Base-by-base conservation (phyloP, 139 green algal genomes). In the Volvox reticuliferus region DNA sequence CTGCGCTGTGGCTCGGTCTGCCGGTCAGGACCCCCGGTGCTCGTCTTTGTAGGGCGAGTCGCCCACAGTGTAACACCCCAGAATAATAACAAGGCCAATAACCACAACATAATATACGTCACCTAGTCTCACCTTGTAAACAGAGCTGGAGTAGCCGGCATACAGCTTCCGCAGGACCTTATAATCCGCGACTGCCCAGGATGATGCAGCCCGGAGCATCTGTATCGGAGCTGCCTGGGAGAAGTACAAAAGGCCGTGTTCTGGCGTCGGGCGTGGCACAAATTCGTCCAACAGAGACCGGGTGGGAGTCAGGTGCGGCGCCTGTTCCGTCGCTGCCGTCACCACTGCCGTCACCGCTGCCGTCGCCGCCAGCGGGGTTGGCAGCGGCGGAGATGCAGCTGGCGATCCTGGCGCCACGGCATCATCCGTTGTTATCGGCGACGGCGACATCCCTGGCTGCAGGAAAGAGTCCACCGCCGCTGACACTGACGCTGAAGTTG, bases 121-220 rank as follows among this genome's bases (percentile, higher is more conserved):
- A 26, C 35, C 26, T 30, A 63, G 37, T 18, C 82, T 5, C 35
- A 76, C 82, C 82, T 81, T 80, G 83, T 89, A 89, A 21, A 89
- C 83, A 44, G 28, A 65, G 68, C 36, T 71, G 12, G 83, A 63
- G 68, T 89, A 89, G 26, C 83, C 83, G 5, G 83, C 83, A 50
- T 89, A 89, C 65, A 89, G 68, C 83, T 89, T 89, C 26, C 83
- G 65, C 12, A 89, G 36, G 2, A 89, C 36, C 26, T 81, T 81
- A 37, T 69, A 89, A 35, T 89, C 83, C 9, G 35, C 24, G 16
- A 80, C 83, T 18, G 36, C 65, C 83, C 83, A 89, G 26, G 67
- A 28, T 0, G 17, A 28, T 0, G 1, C 24, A 17, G 67, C 17
- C 5, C 83, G 67, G 9, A 24, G 24, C 83, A 89, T 89, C 28